phyloP scores from a whole-genome alignment of 345 rosid genomes.

The Aquilaria yunnanensis region DNA sequence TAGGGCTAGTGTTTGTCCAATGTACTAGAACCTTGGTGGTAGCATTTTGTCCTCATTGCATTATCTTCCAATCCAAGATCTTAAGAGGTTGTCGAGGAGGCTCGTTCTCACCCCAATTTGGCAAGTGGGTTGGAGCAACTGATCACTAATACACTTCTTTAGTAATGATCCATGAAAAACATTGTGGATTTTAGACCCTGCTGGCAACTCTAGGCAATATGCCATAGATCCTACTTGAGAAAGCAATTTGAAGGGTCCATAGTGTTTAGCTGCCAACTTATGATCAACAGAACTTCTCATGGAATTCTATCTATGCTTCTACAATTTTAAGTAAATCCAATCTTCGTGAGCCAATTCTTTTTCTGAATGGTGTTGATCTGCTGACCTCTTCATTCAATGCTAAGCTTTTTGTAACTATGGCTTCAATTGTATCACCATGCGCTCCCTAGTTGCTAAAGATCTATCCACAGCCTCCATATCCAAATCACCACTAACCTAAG shows the following conservation, averaged over 20 bases:
- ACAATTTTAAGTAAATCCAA: neutral
- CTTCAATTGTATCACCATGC: neutral
- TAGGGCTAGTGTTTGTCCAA: too few relatives aligned
- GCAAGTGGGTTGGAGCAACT: too few relatives aligned
- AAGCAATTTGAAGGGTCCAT: neutral
- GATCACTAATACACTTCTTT: too few relatives aligned
- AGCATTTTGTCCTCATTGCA: too few relatives aligned
- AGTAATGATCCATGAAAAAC: too few relatives aligned
- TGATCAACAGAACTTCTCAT: neutral
- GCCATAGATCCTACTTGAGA: neutral
- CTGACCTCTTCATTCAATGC: neutral
- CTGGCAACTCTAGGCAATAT: too few relatives aligned
- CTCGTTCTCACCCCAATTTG: too few relatives aligned
- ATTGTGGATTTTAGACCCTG: too few relatives aligned
- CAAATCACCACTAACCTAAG: neutral
- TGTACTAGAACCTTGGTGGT: too few relatives aligned
- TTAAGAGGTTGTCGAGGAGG: too few relatives aligned
- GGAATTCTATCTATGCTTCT: too few relatives aligned
- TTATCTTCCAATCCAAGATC: too few relatives aligned
- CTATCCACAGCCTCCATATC: neutral
- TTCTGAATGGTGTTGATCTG: neutral
- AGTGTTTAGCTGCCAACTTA: neutral
- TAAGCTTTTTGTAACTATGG: neutral
- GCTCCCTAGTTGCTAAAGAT: neutral
- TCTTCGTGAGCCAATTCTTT: neutral